A percentile compares a stretch with the other conserved stretches of the same genome.
Conservation (phyloP, 306 rosid genomes). For the Chamaecrista fasciculata region DNA sequence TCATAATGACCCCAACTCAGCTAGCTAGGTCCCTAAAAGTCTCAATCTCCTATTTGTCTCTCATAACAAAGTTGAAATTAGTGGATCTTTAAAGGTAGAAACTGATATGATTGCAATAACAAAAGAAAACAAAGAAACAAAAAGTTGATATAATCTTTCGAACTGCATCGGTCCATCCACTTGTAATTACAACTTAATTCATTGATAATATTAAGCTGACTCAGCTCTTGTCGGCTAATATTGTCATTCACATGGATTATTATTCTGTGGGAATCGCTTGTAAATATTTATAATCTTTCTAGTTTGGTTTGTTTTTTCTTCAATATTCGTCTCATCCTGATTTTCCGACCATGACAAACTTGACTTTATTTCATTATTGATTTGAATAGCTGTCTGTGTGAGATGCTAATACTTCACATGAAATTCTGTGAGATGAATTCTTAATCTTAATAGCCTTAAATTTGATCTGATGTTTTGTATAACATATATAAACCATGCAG, state of each 20-base stretch:
- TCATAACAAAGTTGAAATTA: slow-evolving; percentile 4
- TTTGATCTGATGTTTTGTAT: not conserved
- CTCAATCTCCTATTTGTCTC: slow-evolving; percentile 6
- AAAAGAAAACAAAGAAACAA: not conserved
- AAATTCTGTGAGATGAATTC: too few relatives aligned
- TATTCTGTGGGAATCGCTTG: not conserved
- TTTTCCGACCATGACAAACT: slow-evolving; percentile 10
- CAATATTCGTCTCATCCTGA: not conserved
- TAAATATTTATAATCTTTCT: not conserved
- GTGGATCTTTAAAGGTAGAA: slow-evolving; percentile 22
- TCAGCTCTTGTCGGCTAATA: not conserved
- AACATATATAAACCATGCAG: too few relatives aligned
- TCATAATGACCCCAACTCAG: not conserved
- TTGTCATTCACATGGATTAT: slow-evolving; percentile 6
- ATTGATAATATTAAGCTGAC: slow-evolving; percentile 4
- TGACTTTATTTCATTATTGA: too few relatives aligned
- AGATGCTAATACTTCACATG: slow-evolving; percentile 2
- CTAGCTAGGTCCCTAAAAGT: not conserved
- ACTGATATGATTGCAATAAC: not conserved
- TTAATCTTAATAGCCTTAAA: too few relatives aligned
- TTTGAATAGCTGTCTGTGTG: too few relatives aligned
- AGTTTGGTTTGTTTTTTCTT: not conserved
- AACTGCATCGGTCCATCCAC: too few relatives aligned
- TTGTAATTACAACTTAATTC: not conserved
- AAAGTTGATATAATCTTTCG: not conserved